Conservation (phyloP, 129 eudicot species). For the Centaurea solstitialis region DNA sequence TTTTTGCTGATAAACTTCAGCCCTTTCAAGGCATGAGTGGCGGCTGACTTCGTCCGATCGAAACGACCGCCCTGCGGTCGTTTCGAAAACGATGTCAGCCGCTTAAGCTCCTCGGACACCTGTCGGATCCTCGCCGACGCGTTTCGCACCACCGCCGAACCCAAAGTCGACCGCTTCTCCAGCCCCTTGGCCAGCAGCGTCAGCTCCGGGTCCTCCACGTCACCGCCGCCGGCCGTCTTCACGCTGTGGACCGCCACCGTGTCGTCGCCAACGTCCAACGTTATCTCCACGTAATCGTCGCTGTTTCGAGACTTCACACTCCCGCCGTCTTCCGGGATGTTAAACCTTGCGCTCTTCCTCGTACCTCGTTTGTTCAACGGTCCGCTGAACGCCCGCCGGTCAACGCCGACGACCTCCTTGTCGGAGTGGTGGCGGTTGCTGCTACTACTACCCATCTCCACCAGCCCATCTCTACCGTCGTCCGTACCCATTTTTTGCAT, state of each 20-base stretch:
- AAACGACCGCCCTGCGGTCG: constrained; percentile 21
- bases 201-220: constrained; percentile 63
- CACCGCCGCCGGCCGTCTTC: constrained; percentile 65
- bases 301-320: constrained; percentile 27
- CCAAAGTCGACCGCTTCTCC: constrained; percentile 51
- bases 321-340: constrained; percentile 42
- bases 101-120: constrained; percentile 69
- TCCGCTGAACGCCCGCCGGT: constrained; percentile 46
- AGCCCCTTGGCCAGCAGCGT: constrained; percentile 50
- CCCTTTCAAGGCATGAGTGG: constrained; percentile 46
- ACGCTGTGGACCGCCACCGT: constrained; percentile 87
- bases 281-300: constrained; percentile 64
- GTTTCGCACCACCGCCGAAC: constrained; percentile 54
- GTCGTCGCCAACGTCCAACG: constrained; percentile 72
- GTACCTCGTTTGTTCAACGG: constrained; percentile 45
- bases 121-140: constrained; percentile 66
- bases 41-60: constrained; percentile 55
- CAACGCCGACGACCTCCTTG: constrained; percentile 36
- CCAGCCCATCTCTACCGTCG: not conserved
- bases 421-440: constrained; percentile 36
- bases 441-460: not conserved
- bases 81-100: constrained; percentile 42
- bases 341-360: constrained; percentile 61
- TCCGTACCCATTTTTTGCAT: constrained; percentile 33
- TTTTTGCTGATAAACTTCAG: constrained; percentile 56